Evolutionary conservation across 2,329 filamentous ascomycete species (phyloP).

Genomic region (Alternaria sp.): DNA sequence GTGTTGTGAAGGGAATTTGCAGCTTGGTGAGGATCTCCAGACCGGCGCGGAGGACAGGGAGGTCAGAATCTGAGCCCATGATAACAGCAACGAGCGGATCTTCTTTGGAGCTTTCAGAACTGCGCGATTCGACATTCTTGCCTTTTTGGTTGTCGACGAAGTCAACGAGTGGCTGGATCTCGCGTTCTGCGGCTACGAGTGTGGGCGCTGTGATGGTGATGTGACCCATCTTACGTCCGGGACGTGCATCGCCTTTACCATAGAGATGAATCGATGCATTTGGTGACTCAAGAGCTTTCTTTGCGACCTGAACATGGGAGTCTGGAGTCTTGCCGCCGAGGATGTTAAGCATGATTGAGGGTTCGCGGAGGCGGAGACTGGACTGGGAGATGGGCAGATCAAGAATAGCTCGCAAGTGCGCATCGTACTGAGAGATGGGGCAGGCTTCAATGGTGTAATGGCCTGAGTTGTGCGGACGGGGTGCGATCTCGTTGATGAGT

Average conservation of each 20-base stretch:
- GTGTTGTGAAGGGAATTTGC: slow-evolving; percentile 73
- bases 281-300: slow-evolving; percentile 64
- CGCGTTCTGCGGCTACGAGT: slow-evolving; percentile 71
- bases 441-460: slow-evolving; percentile 96
- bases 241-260: slow-evolving; percentile 83
- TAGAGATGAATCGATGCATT: slow-evolving; percentile 82
- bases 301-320: slow-evolving; percentile 68
- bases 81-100: slow-evolving; percentile 75
- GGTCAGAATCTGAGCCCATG: slow-evolving; percentile 84
- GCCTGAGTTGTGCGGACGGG: slow-evolving; percentile 86
- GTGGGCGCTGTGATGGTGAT: slow-evolving; percentile 79
- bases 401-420: slow-evolving; percentile 85
- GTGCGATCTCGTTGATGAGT: slow-evolving; percentile 86
- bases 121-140: slow-evolving; percentile 36
- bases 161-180: slow-evolving; percentile 74
- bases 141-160: slow-evolving; percentile 65
- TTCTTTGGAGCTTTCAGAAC: slow-evolving; percentile 16
- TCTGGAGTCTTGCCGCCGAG: slow-evolving; percentile 64
- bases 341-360: slow-evolving; percentile 69
- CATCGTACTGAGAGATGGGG: slow-evolving; percentile 88
- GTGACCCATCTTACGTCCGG: slow-evolving; percentile 93
- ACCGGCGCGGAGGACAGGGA: slow-evolving; percentile 71
- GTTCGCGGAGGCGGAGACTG: slow-evolving; percentile 65
- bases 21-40: slow-evolving; percentile 74
- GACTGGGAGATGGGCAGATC: slow-evolving; percentile 64